Evolutionary conservation across 768 basidiomycete species (phyloP).

Genomic region (Podaxis sp.): DNA sequence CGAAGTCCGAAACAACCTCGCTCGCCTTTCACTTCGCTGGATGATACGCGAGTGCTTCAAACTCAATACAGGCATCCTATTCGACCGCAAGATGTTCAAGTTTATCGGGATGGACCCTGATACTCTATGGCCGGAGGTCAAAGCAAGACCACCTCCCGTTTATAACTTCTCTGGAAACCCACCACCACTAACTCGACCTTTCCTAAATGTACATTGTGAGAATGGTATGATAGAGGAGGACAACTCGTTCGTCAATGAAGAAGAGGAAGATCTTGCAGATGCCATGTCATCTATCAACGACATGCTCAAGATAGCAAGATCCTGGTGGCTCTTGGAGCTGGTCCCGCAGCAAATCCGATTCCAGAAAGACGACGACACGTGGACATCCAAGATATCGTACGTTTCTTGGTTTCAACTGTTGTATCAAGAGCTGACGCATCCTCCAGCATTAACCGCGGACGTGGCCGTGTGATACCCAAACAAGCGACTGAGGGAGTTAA

Average conservation of each 20-base stretch:
- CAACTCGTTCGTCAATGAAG: constrained; percentile 42
- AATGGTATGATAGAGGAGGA: constrained; percentile 24
- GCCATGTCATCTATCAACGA: constrained; percentile 52
- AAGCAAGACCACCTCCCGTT: constrained; percentile 37
- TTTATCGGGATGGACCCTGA: constrained; percentile 43
- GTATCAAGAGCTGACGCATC: not conserved
- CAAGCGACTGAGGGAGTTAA: constrained; percentile 34
- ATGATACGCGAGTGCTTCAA: constrained; percentile 68
- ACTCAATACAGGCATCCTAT: constrained; percentile 56
- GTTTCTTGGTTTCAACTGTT: constrained; percentile 17
- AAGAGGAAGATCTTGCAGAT: constrained; percentile 61
- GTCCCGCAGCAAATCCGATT: constrained; percentile 38
- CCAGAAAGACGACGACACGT: constrained; percentile 39
- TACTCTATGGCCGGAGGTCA: constrained; percentile 43
- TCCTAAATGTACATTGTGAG: constrained; percentile 19
- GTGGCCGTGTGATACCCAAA: constrained; percentile 39
- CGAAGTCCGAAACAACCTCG: constrained; percentile 53
- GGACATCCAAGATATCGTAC: constrained; percentile 36
- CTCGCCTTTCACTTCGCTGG: constrained; percentile 75
- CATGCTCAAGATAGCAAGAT: constrained; percentile 42
- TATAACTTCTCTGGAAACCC: constrained; percentile 25
- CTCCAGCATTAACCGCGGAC: constrained; percentile 39
- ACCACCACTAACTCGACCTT: constrained; percentile 19
- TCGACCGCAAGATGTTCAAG: constrained; percentile 45
- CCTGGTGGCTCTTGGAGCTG: constrained; percentile 70